Conservation (phyloP, 306 rosid genomes). For the Spatholobus suberectus region DNA sequence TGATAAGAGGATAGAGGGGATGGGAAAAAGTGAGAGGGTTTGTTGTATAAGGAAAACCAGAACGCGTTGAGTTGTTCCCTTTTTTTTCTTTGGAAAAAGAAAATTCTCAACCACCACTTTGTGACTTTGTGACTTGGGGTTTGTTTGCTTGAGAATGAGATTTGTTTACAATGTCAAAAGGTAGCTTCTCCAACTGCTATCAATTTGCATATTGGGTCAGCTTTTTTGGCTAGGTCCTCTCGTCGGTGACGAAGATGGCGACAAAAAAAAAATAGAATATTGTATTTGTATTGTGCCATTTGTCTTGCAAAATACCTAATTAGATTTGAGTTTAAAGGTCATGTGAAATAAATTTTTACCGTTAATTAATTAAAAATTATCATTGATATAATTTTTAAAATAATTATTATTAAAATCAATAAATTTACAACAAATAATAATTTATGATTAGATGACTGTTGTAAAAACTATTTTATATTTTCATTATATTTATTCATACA, state of each 20-base stretch:
- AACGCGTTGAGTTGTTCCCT: slow-evolving; percentile 47
- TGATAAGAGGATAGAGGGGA: neutral
- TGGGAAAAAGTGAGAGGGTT: neutral
- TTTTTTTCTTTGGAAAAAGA: no score
- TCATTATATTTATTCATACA: neutral
- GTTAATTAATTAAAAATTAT: no score
- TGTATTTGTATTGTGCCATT: neutral
- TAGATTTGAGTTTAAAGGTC: no score
- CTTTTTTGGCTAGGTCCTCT: neutral
- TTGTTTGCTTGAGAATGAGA: slow-evolving; percentile 12
- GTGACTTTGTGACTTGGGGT: slow-evolving; percentile 15
- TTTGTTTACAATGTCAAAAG: slow-evolving; percentile 45
- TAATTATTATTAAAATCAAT: no score
- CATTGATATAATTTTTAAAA: no score
- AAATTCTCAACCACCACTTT: slow-evolving; percentile 42
- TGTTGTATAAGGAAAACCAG: neutral
- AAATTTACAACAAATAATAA: no score
- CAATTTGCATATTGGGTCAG: slow-evolving; percentile 7
- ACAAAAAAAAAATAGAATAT: neutral
- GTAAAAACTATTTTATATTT: no score
- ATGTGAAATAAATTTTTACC: no score
- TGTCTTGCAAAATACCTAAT: no score
- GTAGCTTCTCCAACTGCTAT: slow-evolving; percentile 37
- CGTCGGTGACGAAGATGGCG: neutral
- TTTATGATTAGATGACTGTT: no score